Percentiles rank a stretch among this genome's conserved stretches.
These are phyloP conservation scores for Cyclotella atomus DNA, from an alignment of 108 stramenopile species.

Conservation along the genomic window DNA sequence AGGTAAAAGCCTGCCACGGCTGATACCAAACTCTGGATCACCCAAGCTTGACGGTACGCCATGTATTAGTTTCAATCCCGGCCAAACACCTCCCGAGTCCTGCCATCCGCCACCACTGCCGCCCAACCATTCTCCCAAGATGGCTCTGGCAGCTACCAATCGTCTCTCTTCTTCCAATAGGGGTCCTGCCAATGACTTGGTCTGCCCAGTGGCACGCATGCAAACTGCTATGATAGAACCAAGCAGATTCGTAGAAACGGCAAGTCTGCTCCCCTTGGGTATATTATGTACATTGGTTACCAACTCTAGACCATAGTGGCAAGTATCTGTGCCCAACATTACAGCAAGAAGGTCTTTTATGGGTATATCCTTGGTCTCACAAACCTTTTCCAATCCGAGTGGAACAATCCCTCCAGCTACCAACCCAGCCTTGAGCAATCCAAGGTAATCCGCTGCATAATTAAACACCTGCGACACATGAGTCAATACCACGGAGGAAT, in stretches of 20 bases:
- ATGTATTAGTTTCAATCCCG: constrained; percentile 62
- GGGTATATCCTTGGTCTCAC: constrained; percentile 23
- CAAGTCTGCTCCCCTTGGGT: constrained; percentile 66
- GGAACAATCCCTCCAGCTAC: constrained; percentile 68
- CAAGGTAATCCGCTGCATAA: constrained; percentile 60
- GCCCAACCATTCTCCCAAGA: constrained; percentile 76
- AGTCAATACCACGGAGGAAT: constrained; percentile 50
- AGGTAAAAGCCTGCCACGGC: constrained; percentile 62
- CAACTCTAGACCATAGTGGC: constrained; percentile 51
- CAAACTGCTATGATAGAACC: constrained; percentile 64
- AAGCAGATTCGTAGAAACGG: constrained; percentile 66
- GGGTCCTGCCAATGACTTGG: constrained; percentile 31
- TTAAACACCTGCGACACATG: constrained; percentile 65
- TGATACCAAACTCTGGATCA: constrained; percentile 62
- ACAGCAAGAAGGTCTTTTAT: constrained; percentile 44
- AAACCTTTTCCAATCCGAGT: constrained; percentile 44
- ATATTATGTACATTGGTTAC: constrained; percentile 63
- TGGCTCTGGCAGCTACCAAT: constrained; percentile 64
- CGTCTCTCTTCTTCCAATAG: constrained; percentile 57
- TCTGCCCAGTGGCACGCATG: constrained; percentile 66
- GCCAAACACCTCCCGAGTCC: constrained; percentile 64
- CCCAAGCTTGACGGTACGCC: constrained; percentile 46
- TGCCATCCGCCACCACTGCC: constrained; percentile 75
- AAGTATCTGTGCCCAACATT: constrained; percentile 29
- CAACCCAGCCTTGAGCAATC: constrained; percentile 61